Evolutionary conservation across 1,139 yeast genomes (phyloP), one percentile per base, ranked within the genome.

Genomic region (Hansenula lynferdii): DNA sequence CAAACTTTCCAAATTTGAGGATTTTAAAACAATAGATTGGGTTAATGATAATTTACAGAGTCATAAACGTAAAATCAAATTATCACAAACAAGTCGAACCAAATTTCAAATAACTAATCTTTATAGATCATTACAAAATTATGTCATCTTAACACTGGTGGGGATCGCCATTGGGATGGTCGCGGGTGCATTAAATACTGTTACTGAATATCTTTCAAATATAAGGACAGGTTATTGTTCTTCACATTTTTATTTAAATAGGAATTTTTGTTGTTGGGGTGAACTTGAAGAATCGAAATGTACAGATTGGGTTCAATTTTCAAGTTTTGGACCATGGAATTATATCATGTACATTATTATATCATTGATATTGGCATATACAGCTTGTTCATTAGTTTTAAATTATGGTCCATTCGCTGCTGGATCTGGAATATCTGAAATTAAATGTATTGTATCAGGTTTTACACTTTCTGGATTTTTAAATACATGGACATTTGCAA

Each of bases 381-480:
- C 72, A 9, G 80, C 96, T 2, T 87, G 94, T 0, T 59, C 70
- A 12, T 58, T 87, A 33, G 96, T 94, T 34, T 70, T 77, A 49
- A 60, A 62, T 17, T 80, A 77, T 53, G 92, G 96, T 1, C 96
- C 96, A 0, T 72, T 81, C 41, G 98, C 98, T 1, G 95, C 98
- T 1, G 98, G 98, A 0, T 85, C 96, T 3, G 98, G 98, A 0
- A 94, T 94, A 35, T 84, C 97, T 6, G 99, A 94, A 58, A 92
- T 94, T 59, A 94, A 94, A 60, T 85, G 95, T 57, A 89, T 94
- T 48, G 89, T 92, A 2, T 83, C 95, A 0, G 99, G 99, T 0
- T 94, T 90, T 57, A 78, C 76, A 18, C 74, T 85, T 70, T 75
- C 77, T 26, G 89, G 86, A 6, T 94, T 90, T 52, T 69, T 92